A percentile compares a stretch with the other conserved stretches of the same genome.
phyloP scores from a whole-genome alignment of 768 basidiomycete species.

The Glaciozyma antarctica region DNA sequence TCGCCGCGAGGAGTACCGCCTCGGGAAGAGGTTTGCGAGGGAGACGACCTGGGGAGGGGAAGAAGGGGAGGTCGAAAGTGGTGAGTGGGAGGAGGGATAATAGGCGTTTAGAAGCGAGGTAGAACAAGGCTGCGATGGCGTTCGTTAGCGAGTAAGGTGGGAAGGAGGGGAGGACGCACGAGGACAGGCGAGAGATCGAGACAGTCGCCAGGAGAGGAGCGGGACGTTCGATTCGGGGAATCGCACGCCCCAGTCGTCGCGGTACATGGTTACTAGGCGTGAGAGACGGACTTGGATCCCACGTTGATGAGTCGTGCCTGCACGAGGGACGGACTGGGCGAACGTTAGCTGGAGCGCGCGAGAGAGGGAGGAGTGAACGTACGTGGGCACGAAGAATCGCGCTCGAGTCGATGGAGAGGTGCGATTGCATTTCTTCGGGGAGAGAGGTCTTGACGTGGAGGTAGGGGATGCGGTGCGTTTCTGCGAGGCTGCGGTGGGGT shows the following conservation, averaged over 20 bases:
- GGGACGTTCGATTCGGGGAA: constrained; percentile 26
- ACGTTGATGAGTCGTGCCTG: background rate
- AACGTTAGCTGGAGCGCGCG: background rate
- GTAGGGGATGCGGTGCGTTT: constrained; percentile 20
- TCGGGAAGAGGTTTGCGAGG: constrained; percentile 7
- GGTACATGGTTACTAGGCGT: constrained; percentile 14
- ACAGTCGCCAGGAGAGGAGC: constrained; percentile 3
- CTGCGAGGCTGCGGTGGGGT: constrained; percentile 20
- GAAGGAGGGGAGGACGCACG: constrained; percentile 8
- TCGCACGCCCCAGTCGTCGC: constrained; percentile 24
- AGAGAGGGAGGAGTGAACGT: background rate
- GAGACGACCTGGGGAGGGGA: background rate
- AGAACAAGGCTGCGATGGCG: background rate
- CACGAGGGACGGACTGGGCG: background rate
- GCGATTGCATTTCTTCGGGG: constrained; percentile 6
- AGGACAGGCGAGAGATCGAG: constrained; percentile 5
- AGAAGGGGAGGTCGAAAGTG: background rate
- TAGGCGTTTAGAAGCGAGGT: background rate
- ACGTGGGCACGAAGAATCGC: constrained; percentile 7
- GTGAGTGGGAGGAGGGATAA: constrained; percentile 2
- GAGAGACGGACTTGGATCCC: constrained; percentile 4
- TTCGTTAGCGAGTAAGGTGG: background rate
- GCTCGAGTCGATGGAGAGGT: background rate
- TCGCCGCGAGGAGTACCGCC: constrained; percentile 3
- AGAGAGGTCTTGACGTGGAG: constrained; percentile 9